These are phyloP conservation scores for Mycena epipterygia DNA, from an alignment of 768 basidiomycete genomes.

Conservation along the genomic window DNA sequence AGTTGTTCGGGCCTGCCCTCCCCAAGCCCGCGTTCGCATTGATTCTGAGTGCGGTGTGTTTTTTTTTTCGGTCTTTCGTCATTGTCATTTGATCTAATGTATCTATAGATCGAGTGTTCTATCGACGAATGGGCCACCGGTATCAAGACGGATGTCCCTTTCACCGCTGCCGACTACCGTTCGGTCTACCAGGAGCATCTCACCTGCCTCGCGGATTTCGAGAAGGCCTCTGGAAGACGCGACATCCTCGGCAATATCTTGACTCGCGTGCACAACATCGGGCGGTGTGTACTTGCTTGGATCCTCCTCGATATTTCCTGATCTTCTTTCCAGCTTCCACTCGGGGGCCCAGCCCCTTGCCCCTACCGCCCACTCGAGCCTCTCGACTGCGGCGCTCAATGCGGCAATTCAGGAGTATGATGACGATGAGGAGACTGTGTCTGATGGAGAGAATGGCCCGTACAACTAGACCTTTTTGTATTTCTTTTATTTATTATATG, in stretches of 20 bases:
- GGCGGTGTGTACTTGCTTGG: slow-evolving; percentile 6
- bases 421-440: neutral
- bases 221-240: neutral
- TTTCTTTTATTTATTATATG: neutral
- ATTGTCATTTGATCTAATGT: slow-evolving; percentile 17
- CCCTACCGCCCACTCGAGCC: neutral
- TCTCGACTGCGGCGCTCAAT: neutral
- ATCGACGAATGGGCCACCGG: slow-evolving; percentile 20
- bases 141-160: slow-evolving; percentile 24
- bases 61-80: slow-evolving; percentile 6
- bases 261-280: slow-evolving; percentile 21
- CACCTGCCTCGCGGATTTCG: slow-evolving; percentile 17
- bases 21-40: slow-evolving; percentile 34
- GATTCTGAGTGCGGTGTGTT: slow-evolving; percentile 35
- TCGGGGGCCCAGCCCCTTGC: slow-evolving; percentile 8
- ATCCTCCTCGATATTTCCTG: neutral
- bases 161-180: slow-evolving; percentile 31
- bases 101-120: neutral
- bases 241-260: neutral
- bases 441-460: neutral
- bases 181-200: slow-evolving; percentile 36
- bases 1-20: slow-evolving; percentile 41
- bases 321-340: neutral
- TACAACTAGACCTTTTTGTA: neutral
- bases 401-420: slow-evolving; percentile 3